Evolutionary conservation across 2,329 filamentous ascomycete species (phyloP).

Genomic region (Paracoccidioides brasiliensis): DNA sequence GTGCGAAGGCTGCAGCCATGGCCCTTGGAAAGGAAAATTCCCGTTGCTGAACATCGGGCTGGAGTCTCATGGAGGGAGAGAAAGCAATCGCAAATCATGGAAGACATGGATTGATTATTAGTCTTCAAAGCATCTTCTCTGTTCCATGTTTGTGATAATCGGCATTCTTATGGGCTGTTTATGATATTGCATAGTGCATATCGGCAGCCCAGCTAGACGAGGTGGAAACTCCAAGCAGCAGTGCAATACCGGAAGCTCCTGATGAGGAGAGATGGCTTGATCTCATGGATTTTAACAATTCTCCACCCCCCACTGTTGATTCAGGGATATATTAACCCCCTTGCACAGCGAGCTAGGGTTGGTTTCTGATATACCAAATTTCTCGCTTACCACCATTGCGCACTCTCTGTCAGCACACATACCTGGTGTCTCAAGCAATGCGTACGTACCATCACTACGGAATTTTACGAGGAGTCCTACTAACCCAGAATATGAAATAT

Average conservation of each 20-base stretch:
- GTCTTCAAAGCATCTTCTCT: conserved; percentile 13
- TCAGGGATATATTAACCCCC: not conserved
- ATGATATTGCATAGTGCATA: not conserved
- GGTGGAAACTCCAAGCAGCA: not conserved
- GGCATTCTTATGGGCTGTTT: not conserved
- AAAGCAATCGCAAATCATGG: not conserved
- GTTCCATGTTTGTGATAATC: not conserved
- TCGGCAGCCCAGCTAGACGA: not conserved
- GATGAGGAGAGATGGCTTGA: not conserved
- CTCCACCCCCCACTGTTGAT: not conserved
- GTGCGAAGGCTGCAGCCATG: not conserved
- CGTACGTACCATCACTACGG: not conserved
- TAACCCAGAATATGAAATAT: not conserved
- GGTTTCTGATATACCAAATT: not conserved
- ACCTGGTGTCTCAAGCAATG: not conserved
- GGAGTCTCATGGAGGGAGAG: not conserved
- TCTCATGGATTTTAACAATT: not conserved
- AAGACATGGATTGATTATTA: not conserved
- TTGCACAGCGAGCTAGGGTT: not conserved
- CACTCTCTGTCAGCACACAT: not conserved
- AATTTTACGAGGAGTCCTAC: not conserved
- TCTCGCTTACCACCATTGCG: not conserved
- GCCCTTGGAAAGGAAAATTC: not conserved
- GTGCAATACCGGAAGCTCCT: not conserved
- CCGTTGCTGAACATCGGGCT: not conserved